Evolutionary conservation across 345 rosid genomes (phyloP).

Genomic region (Kandelia obovata): DNA sequence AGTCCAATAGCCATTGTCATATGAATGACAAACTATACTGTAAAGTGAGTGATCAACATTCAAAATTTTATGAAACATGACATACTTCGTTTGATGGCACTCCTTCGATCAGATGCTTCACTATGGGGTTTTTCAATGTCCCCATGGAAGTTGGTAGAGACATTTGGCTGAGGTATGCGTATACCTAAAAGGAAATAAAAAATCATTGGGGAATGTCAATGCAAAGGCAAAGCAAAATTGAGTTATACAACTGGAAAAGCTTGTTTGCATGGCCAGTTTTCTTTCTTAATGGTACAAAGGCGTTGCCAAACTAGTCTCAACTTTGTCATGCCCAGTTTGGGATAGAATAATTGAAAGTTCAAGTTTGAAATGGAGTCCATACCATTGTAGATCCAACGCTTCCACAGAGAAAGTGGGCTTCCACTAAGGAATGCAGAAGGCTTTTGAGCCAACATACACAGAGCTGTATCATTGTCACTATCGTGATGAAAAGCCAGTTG

Average conservation of each 20-base stretch:
- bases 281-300: too few relatives aligned
- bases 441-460: constrained; percentile 54
- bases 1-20: too few relatives aligned
- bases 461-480: constrained; percentile 55
- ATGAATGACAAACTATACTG: too few relatives aligned
- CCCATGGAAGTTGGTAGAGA: constrained; percentile 1
- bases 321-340: neutral
- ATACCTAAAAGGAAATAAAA: constrained; percentile 14
- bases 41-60: neutral
- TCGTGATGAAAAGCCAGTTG: constrained; percentile 48
- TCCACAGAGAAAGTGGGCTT: constrained; percentile 46
- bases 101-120: constrained; percentile 8
- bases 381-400: constrained; percentile 55
- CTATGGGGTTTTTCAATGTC: constrained; percentile 17
- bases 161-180: constrained; percentile 13
- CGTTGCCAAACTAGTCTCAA: neutral
- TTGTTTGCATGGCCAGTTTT: too few relatives aligned
- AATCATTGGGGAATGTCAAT: too few relatives aligned
- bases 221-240: too few relatives aligned
- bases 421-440: constrained; percentile 69
- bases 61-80: neutral
- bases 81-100: constrained; percentile 13
- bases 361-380: constrained; percentile 3
- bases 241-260: too few relatives aligned
- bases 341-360: neutral